phyloP scores from a whole-genome alignment of 306 rosid species.

The Medicago lupulina region DNA sequence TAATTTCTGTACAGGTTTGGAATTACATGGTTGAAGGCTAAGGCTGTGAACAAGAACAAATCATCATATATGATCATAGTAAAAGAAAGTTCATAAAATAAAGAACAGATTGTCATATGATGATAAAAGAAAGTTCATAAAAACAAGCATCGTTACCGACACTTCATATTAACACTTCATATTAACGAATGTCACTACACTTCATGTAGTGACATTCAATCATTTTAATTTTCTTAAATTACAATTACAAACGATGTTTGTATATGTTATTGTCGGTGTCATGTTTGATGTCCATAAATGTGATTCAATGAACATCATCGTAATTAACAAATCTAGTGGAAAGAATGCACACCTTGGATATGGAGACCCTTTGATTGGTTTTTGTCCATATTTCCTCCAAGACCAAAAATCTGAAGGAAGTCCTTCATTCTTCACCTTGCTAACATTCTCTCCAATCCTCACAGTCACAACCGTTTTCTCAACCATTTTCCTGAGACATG shows the following conservation, averaged over 20 bases:
- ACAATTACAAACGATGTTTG: too few relatives aligned
- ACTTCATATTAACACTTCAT: too few relatives aligned
- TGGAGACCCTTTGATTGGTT: constrained; percentile 95
- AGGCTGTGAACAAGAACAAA: too few relatives aligned
- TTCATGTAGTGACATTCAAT: too few relatives aligned
- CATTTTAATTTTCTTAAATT: too few relatives aligned
- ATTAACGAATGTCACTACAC: too few relatives aligned
- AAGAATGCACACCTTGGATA: constrained; percentile 67
- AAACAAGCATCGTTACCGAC: neutral
- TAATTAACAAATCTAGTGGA: neutral
- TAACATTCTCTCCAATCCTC: constrained; percentile 70
- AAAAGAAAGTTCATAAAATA: neutral
- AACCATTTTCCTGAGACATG: constrained; percentile 61
- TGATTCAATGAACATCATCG: neutral
- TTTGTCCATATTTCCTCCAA: constrained; percentile 99
- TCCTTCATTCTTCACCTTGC: constrained; percentile 88
- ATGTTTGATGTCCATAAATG: neutral
- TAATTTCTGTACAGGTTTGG: neutral
- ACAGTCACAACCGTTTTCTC: constrained; percentile 79
- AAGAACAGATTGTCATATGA: neutral
- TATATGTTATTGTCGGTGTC: neutral
- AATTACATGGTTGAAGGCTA: neutral
- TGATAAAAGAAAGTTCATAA: too few relatives aligned
- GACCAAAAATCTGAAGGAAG: constrained; percentile 92
- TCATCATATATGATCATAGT: neutral